Percentiles rank a stretch among this genome's conserved stretches.
Evolutionary conservation across 164 flowering plant species (phyloP).

Genomic region (Vitis riparia): DNA sequence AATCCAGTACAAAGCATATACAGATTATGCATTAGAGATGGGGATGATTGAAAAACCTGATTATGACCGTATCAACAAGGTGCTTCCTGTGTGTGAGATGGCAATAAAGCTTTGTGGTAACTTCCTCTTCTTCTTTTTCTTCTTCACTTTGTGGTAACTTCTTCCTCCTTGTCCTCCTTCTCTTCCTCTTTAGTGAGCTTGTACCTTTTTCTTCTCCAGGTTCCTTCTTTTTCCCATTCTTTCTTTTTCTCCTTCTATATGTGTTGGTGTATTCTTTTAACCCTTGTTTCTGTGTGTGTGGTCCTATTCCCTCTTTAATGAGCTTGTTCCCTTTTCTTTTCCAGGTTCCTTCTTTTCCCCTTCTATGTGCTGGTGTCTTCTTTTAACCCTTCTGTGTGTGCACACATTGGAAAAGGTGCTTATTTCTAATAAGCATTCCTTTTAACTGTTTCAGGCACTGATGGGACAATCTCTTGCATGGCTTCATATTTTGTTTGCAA

Average conservation of each 20-base stretch:
- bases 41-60: conserved; percentile 25
- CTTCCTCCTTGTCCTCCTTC: too few relatives aligned
- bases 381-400: background rate
- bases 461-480: conserved; percentile 22
- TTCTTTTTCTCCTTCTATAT: too few relatives aligned
- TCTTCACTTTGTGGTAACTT: too few relatives aligned
- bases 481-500: conserved; percentile 27
- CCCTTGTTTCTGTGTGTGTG: background rate
- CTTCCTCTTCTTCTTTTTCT: too few relatives aligned
- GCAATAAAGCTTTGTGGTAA: conserved; percentile 41
- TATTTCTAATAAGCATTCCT: background rate
- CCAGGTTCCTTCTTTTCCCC: too few relatives aligned
- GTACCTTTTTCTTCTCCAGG: too few relatives aligned
- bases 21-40: conserved; percentile 40
- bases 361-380: background rate
- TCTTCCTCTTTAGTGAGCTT: too few relatives aligned
- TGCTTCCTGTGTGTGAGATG: conserved; percentile 25
- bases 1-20: conserved; percentile 34
- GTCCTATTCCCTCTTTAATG: background rate
- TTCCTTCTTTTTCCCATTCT: too few relatives aligned
- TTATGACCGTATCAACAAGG: conserved; percentile 30
- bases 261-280: too few relatives aligned
- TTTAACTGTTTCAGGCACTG: conserved; percentile 18
- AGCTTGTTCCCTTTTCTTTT: too few relatives aligned
- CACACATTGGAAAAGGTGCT: too few relatives aligned